Evolutionary conservation across 2,329 filamentous ascomycete species (phyloP).

Genomic region (Penicillium sp.): DNA sequence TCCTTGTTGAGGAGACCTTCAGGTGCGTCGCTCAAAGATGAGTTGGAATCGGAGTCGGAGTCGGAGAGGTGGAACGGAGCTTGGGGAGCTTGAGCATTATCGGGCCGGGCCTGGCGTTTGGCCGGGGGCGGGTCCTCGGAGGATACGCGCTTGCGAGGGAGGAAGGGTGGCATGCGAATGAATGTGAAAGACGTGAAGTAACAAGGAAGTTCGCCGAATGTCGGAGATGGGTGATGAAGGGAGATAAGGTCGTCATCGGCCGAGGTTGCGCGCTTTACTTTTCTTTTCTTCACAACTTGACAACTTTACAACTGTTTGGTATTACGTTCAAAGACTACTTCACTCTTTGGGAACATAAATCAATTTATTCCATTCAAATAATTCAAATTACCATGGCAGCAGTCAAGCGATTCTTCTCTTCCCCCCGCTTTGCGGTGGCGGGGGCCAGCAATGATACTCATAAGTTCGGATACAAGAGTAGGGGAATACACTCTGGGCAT

Average conservation of each 20-base stretch:
- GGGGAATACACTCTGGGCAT: slow-evolving; percentile 17
- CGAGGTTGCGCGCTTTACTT: slow-evolving; percentile 9
- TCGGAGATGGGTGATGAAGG: slow-evolving; percentile 12
- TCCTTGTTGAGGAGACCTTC: slow-evolving; percentile 16
- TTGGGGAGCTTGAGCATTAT: slow-evolving; percentile 21
- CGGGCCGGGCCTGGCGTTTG: slow-evolving; percentile 33
- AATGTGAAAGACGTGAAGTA: not conserved
- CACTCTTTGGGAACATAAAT: not conserved
- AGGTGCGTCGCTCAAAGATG: slow-evolving; percentile 39
- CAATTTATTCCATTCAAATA: not conserved
- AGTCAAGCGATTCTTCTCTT: slow-evolving; percentile 75
- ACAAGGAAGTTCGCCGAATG: slow-evolving; percentile 2
- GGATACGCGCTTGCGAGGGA: slow-evolving; percentile 44
- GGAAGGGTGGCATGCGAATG: slow-evolving; percentile 46
- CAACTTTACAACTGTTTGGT: not conserved
- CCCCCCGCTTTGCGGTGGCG: slow-evolving; percentile 78
- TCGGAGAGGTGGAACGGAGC: slow-evolving; percentile 25
- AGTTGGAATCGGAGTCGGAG: slow-evolving; percentile 32
- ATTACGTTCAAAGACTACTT: not conserved
- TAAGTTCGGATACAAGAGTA: slow-evolving; percentile 89
- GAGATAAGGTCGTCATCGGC: slow-evolving; percentile 12
- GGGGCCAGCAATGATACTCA: slow-evolving; percentile 79
- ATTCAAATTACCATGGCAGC: slow-evolving; percentile 40
- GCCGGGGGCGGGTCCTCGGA: slow-evolving; percentile 35
- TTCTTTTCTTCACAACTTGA: not conserved